Percentiles rank a stretch among this genome's conserved stretches.
phyloP scores from a whole-genome alignment of 441 rosid genomes.

The Rhodomyrtus psidioides region DNA sequence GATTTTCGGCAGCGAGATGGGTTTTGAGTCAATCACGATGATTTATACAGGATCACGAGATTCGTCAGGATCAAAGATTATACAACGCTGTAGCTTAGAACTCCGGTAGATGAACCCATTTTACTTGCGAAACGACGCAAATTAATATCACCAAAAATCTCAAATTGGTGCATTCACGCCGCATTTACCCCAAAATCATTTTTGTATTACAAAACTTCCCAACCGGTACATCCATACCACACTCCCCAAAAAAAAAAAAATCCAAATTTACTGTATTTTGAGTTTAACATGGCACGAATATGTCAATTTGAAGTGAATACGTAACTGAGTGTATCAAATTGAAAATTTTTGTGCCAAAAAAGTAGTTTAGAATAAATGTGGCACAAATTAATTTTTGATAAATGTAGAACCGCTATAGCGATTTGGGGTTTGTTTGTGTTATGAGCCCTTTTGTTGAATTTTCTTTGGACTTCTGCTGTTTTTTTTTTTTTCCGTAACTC shows the following conservation, averaged over 20 bases:
- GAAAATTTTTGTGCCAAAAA: background rate
- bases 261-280: background rate
- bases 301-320: background rate
- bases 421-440: background rate
- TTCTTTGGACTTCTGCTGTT: background rate
- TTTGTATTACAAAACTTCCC: background rate
- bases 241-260: background rate
- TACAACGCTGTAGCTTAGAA: background rate
- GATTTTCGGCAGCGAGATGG: no score
- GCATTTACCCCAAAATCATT: background rate
- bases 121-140: background rate
- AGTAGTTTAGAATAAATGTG: background rate
- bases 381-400: background rate
- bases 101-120: background rate
- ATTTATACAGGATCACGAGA: background rate
- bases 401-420: accelerated
- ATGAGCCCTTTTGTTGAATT: background rate
- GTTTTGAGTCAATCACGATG: background rate
- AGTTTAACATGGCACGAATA: background rate
- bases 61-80: background rate
- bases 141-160: background rate
- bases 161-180: accelerated
- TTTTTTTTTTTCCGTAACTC: background rate
- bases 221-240: accelerated
- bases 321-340: background rate